A percentile compares a stretch with the other conserved stretches of the same genome.
Evolutionary conservation across 2,329 filamentous ascomycete species (phyloP).

Genomic region (Periconia digitata): DNA sequence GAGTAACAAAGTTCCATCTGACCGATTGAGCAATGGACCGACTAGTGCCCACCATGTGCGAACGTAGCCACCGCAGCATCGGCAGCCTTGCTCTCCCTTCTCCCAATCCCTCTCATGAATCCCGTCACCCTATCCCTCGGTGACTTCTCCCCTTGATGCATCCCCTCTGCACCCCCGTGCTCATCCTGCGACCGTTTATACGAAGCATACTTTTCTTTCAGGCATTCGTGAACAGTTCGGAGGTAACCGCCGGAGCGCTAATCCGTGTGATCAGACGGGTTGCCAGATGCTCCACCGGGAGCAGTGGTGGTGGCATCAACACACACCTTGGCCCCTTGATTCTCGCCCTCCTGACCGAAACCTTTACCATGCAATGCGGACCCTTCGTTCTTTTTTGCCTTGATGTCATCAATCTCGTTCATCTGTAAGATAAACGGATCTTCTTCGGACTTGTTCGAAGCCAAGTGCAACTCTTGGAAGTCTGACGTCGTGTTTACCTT

Average conservation of each 20-base stretch:
- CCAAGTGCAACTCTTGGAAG: background rate
- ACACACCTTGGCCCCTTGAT: slow-evolving; percentile 3
- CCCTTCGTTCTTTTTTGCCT: background rate
- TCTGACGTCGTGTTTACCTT: background rate
- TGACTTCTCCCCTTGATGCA: background rate
- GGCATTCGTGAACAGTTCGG: slow-evolving; percentile 5
- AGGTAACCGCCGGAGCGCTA: background rate
- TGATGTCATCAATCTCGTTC: slow-evolving; percentile 2
- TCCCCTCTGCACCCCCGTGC: background rate
- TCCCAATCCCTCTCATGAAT: too few relatives aligned
- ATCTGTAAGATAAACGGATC: slow-evolving; percentile 9
- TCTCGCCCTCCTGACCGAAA: background rate
- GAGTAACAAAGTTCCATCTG: too few relatives aligned
- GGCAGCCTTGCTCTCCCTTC: too few relatives aligned
- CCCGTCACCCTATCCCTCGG: background rate
- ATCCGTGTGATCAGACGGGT: background rate
- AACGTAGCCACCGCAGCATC: too few relatives aligned
- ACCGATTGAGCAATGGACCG: too few relatives aligned
- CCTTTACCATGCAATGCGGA: background rate
- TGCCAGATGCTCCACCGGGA: background rate
- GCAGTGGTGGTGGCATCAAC: background rate
- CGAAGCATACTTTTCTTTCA: slow-evolving; percentile 4
- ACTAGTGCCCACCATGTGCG: too few relatives aligned
- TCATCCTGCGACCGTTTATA: slow-evolving; percentile 3
- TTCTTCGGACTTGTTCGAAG: background rate